These are phyloP conservation scores for Dissoconium aciculare DNA, from an alignment of 2,329 filamentous ascomycete genomes.

Conservation along the genomic window DNA sequence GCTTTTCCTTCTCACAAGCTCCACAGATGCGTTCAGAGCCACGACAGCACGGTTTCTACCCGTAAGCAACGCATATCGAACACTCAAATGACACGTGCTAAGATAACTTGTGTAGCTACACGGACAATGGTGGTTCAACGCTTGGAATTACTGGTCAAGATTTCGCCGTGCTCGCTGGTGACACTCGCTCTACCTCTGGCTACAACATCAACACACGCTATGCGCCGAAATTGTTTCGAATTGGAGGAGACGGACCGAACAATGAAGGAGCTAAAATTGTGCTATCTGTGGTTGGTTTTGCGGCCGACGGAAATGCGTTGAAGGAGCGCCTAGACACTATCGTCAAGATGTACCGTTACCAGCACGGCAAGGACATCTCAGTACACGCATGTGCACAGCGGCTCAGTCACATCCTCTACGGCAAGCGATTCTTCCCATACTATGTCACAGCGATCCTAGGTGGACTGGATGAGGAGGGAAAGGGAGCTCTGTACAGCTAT, in stretches of 20 bases:
- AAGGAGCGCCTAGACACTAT: slow-evolving; percentile 87
- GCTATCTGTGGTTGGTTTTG: slow-evolving; percentile 87
- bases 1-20: slow-evolving; percentile 46
- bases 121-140: slow-evolving; percentile 94
- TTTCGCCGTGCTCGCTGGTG: slow-evolving; percentile 93
- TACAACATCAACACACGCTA: slow-evolving; percentile 99
- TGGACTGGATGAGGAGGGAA: slow-evolving; percentile 85
- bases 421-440: slow-evolving; percentile 98
- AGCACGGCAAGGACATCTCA: slow-evolving; percentile 91
- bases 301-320: slow-evolving; percentile 82
- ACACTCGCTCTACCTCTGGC: slow-evolving; percentile 87
- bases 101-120: slow-evolving; percentile 50
- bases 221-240: slow-evolving; percentile 91
- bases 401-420: slow-evolving; percentile 86
- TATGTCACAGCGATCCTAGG: slow-evolving; percentile 91
- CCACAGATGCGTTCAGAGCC: slow-evolving; percentile 29
- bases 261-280: slow-evolving; percentile 77
- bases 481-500: slow-evolving; percentile 90
- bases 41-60: slow-evolving; percentile 74
- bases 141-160: slow-evolving; percentile 85
- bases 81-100: not conserved
- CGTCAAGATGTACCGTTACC: slow-evolving; percentile 98
- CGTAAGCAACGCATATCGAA: slow-evolving; percentile 45
- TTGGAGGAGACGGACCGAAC: slow-evolving; percentile 76
- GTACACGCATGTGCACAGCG: slow-evolving; percentile 90